phyloP scores from a whole-genome alignment of 306 rosid species.

The Abrus precatorius region DNA sequence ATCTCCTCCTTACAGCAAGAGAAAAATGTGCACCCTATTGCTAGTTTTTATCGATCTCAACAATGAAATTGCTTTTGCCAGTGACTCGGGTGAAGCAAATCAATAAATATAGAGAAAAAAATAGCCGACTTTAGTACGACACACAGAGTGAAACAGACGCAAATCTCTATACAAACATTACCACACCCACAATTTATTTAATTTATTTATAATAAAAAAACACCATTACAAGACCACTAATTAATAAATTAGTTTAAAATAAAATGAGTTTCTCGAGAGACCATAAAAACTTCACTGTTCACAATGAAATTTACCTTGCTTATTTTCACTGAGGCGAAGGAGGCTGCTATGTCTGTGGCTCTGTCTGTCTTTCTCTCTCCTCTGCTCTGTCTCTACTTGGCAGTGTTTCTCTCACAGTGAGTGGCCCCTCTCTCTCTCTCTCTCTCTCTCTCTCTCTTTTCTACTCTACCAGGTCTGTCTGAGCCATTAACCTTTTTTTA shows the following conservation, averaged over 20 bases:
- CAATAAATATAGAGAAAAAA: conserved; percentile 33
- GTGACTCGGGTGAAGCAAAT: conserved; percentile 29
- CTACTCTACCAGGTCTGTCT: conserved; percentile 1
- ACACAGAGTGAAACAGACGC: conserved; percentile 47
- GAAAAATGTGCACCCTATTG: not conserved
- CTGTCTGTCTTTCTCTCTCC: conserved; percentile 32
- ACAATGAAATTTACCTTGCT: conserved; percentile 43
- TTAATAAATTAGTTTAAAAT: not conserved
- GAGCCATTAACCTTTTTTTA: conserved; percentile 43
- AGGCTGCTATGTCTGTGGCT: conserved; percentile 31
- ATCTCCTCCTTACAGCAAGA: conserved; percentile 24
- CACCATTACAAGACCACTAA: conserved; percentile 1
- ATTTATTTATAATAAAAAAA: conserved; percentile 12
- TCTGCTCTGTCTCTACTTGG: not conserved
- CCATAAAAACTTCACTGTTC: not conserved
- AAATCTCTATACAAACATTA: conserved; percentile 64
- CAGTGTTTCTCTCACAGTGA: conserved; percentile 41
- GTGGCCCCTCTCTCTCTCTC: conserved; percentile 42
- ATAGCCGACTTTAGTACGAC: conserved; percentile 35
- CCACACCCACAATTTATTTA: not conserved
- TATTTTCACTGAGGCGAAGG: conserved; percentile 43
- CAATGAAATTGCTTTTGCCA: not conserved
- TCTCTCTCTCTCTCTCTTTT: conserved; percentile 17
- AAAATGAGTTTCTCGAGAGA: conserved; percentile 25
- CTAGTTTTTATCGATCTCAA: conserved; percentile 48